Percentiles rank a stretch among this genome's conserved stretches.
Conservation (phyloP, 139 green algal genomes). For the Bryopsis sp. region DNA sequence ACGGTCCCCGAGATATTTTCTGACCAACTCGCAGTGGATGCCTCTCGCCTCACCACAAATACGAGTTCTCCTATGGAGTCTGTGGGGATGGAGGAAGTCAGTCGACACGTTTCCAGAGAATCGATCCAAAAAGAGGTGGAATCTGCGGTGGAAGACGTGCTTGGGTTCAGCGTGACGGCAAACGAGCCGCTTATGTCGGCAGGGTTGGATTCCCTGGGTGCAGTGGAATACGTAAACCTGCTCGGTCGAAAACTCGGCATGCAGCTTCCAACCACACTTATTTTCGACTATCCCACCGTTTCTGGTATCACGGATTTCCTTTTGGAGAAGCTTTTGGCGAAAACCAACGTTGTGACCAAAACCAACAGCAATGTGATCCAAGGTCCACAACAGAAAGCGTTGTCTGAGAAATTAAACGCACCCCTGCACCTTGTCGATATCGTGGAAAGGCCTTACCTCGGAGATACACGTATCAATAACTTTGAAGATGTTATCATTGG, state of each 20-base stretch:
- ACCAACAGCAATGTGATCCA: neutral
- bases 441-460: too few relatives aligned
- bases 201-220: constrained; percentile 65
- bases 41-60: too few relatives aligned
- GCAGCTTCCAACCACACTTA: constrained; percentile 36
- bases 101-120: neutral
- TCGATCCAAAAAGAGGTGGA: neutral
- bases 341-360: neutral
- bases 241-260: constrained; percentile 37
- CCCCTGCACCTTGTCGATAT: neutral
- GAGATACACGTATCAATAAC: too few relatives aligned
- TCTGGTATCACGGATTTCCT: constrained; percentile 36
- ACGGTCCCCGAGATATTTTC: constrained; percentile 22
- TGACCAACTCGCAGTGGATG: neutral
- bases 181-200: constrained; percentile 62
- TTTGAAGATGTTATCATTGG: constrained; percentile 16
- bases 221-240: constrained; percentile 59
- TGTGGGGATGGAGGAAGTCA: neutral
- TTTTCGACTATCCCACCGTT: constrained; percentile 77
- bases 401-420: neutral
- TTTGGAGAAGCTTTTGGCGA: constrained; percentile 18
- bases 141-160: constrained; percentile 24
- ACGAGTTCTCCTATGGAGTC: too few relatives aligned
- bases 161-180: constrained; percentile 32
- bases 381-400: neutral